Evolutionary conservation across 23 red algal genomes (phyloP).

Genomic region (Agarophyton chilense): DNA sequence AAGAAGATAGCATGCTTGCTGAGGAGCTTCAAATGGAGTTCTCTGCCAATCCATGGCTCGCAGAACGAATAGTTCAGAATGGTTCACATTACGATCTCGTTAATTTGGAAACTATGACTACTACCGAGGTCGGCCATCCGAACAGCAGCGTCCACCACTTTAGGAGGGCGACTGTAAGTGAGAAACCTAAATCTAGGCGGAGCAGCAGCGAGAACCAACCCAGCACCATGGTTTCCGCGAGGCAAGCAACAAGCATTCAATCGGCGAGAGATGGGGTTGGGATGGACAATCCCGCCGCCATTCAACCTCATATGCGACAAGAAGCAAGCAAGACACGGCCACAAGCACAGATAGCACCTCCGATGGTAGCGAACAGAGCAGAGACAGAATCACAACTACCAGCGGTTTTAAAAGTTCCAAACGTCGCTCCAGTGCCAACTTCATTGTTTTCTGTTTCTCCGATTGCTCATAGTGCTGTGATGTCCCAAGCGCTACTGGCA

Average conservation of each 20-base stretch:
- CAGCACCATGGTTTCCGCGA: neutral
- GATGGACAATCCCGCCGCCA: neutral
- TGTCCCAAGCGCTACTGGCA: neutral
- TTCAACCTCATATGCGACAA: neutral
- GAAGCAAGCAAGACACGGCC: neutral
- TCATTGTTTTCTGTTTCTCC: neutral
- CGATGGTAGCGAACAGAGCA: neutral
- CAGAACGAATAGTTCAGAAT: slow-evolving; percentile 50
- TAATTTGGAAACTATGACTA: slow-evolving; percentile 67
- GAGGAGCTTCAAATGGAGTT: slow-evolving; percentile 67
- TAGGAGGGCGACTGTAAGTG: slow-evolving; percentile 20
- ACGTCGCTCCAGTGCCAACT: neutral
- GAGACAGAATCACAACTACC: neutral
- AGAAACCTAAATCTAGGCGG: neutral
- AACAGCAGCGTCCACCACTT: slow-evolving; percentile 66
- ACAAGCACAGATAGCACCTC: neutral
- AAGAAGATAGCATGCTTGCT: slow-evolving; percentile 37
- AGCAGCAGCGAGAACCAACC: neutral
- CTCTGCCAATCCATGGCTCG: slow-evolving; percentile 55
- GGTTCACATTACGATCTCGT: slow-evolving; percentile 63
- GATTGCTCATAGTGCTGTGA: neutral
- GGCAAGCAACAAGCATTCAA: slow-evolving; percentile 8
- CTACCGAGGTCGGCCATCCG: slow-evolving; percentile 63
- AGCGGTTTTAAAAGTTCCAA: neutral
- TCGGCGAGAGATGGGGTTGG: neutral